Evolutionary conservation across 345 rosid genomes (phyloP).

Genomic region (Laguncularia racemosa): DNA sequence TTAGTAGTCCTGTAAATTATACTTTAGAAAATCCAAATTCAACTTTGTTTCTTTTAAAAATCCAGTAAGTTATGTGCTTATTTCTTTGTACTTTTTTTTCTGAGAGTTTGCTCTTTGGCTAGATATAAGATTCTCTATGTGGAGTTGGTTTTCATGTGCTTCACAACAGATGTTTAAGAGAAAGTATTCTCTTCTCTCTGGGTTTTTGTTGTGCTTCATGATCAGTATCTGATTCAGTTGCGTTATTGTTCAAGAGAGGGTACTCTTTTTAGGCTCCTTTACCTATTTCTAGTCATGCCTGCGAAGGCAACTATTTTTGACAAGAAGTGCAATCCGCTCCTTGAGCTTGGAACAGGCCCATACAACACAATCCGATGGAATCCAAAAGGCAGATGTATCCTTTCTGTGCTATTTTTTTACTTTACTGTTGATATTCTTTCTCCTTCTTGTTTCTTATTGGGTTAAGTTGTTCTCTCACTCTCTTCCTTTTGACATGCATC

Average conservation of each 20-base stretch:
- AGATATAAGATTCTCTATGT: not conserved
- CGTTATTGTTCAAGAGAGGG: not conserved
- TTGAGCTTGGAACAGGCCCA: conserved; percentile 85
- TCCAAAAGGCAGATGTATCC: conserved; percentile 88
- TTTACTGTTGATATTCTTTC: conserved; percentile 1
- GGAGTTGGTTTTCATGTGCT: no score
- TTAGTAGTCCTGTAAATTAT: no score
- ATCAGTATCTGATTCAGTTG: no score
- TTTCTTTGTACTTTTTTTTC: no score
- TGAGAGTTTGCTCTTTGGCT: not conserved
- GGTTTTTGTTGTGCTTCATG: no score
- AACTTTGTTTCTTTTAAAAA: no score
- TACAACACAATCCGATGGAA: conserved; percentile 92
- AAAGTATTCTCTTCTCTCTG: no score
- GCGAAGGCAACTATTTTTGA: conserved; percentile 81
- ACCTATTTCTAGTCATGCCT: conserved; percentile 74
- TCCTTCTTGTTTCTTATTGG: not conserved
- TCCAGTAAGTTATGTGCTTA: no score
- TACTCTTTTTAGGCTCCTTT: conserved; percentile 28
- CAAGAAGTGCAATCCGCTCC: conserved; percentile 76
- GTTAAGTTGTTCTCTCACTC: not conserved
- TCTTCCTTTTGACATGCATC: conserved; percentile 2
- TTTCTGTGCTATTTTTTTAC: conserved; percentile 11
- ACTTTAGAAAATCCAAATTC: no score
- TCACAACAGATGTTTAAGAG: no score